A percentile compares a stretch with the other conserved stretches of the same genome.
Conservation (phyloP, 2,329 filamentous ascomycete species). For the Ophiostoma australiae region DNA sequence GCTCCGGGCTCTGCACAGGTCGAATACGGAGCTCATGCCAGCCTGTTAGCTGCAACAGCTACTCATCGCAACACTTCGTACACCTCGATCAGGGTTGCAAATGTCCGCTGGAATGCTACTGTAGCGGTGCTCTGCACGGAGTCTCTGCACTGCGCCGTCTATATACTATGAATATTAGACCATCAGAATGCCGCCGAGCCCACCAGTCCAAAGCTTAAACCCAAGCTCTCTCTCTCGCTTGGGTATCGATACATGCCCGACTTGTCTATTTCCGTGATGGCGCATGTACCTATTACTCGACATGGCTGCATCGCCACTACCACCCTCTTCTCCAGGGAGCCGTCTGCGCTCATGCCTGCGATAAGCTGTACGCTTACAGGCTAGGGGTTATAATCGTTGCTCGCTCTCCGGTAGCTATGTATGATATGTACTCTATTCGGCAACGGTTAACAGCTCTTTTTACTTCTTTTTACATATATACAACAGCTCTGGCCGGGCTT, state of each 20-base stretch:
- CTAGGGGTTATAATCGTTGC: no score
- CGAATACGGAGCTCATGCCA: not conserved
- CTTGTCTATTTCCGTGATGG: not conserved
- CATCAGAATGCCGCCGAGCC: not conserved
- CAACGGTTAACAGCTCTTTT: not conserved
- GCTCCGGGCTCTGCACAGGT: constrained; percentile 4
- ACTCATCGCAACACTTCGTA: not conserved
- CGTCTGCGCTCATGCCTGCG: not conserved
- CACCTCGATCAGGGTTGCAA: constrained; percentile 1
- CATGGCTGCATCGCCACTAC: not conserved
- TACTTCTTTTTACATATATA: no score
- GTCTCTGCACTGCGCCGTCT: not conserved
- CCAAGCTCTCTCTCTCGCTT: not conserved
- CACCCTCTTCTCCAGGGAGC: not conserved
- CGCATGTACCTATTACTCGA: not conserved
- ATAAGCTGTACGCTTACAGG: not conserved
- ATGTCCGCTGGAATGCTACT: constrained; percentile 11
- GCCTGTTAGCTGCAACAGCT: no score
- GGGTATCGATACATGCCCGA: not conserved
- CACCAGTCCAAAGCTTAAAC: not conserved
- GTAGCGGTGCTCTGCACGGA: not conserved
- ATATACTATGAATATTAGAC: not conserved
- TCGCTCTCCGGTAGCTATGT: no score
- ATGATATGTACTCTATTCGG: no score
- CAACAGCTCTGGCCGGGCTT: no score